Conservation (phyloP, 2,329 filamentous ascomycete species). For the Trichoderma harzianum region DNA sequence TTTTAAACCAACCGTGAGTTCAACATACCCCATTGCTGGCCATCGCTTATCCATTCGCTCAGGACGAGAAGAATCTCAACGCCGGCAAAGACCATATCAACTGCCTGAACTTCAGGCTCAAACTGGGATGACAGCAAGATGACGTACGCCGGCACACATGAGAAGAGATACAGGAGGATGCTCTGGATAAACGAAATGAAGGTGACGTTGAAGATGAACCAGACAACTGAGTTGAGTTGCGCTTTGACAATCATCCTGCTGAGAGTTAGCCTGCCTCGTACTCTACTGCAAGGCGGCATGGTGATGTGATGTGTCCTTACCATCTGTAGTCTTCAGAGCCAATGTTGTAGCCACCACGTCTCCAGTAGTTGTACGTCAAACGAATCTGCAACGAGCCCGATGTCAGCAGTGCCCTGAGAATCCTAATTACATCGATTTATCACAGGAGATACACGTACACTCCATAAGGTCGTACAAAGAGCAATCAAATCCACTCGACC, state of each 20-base stretch:
- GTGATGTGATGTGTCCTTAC: slow-evolving; percentile 31
- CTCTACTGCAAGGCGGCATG: background rate
- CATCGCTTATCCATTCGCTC: slow-evolving; percentile 79
- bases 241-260: slow-evolving; percentile 66
- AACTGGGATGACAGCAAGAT: slow-evolving; percentile 71
- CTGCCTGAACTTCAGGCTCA: slow-evolving; percentile 44
- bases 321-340: slow-evolving; percentile 96
- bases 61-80: slow-evolving; percentile 50
- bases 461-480: slow-evolving; percentile 72
- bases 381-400: slow-evolving; percentile 53
- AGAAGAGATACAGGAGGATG: slow-evolving; percentile 73
- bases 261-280: background rate
- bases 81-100: slow-evolving; percentile 48
- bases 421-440: too few species aligned
- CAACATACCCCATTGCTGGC: slow-evolving; percentile 77
- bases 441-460: slow-evolving; percentile 51
- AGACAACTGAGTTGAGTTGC: slow-evolving; percentile 59
- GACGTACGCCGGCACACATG: slow-evolving; percentile 73
- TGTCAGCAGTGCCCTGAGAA: background rate
- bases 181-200: slow-evolving; percentile 88
- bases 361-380: slow-evolving; percentile 95
- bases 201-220: slow-evolving; percentile 81
- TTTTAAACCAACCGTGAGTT: background rate
- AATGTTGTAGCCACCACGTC: slow-evolving; percentile 83
- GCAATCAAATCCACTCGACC: slow-evolving; percentile 69